Base-by-base conservation (phyloP, 2,329 filamentous ascomycete species). In the Neonectria ditissima region DNA sequence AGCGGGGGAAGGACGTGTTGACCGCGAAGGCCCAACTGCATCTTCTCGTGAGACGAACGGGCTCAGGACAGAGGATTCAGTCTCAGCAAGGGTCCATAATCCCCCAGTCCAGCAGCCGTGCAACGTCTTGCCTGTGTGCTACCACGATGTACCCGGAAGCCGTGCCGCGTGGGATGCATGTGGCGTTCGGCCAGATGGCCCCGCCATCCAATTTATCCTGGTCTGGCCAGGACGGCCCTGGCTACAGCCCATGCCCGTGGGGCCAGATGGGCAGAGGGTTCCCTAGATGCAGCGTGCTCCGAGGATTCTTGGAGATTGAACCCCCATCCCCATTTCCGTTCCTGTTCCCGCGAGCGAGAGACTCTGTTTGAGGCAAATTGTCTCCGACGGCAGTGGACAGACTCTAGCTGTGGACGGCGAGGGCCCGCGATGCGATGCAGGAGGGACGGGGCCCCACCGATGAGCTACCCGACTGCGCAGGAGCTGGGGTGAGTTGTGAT, bases 101-200 rank as follows among this genome's bases (percentile, higher is more conserved):
- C 34, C 32, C 26, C 39, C 41, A 54, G 51, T 26, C 45, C 7
- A 59, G 18, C 26, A 48, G 13, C 51, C 45, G 18, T 54, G 24
- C 26, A 48, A n/a, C 51, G 22, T 20, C n/a, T 44, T 47, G 54
- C 11, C n/a, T 20, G 8, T 20, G 8, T 50, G 47, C 43, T 47
- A 47, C 37, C 37, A 9, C n/a, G 37, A 43, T 59, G 53, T 52
- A 68, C 55, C 66, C 54, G 59, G 63, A 69, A 73, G 66, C 62
- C 59, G 41, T 67, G 63, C 59, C 64, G 64, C 57, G 71, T 65
- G 68, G 64, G 66, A 70, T 62, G 63, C 56, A 71, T 69, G 68
- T 66, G 68, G 65, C 66, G 67, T 67, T 69, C 60, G 63, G 69
- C 55, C 66, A 73, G 57, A 69, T 70, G 67, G 59, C 58, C 66